A percentile compares a stretch with the other conserved stretches of the same genome.
Evolutionary conservation across 1,139 yeast species (phyloP).

Genomic region (Yamadazyma sp.): DNA sequence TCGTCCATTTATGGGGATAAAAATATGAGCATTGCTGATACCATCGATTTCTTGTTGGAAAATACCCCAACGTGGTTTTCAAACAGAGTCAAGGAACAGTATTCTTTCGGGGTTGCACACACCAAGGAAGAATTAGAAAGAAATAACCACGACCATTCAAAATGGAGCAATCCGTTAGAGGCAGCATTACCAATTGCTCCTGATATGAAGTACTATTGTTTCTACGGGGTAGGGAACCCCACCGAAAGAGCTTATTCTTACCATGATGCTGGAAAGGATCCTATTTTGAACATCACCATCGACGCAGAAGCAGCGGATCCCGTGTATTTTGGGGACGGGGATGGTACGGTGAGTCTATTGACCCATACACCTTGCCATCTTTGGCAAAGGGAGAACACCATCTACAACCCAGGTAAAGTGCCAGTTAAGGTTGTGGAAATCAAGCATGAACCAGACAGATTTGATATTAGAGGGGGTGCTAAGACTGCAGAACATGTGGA

Average conservation of each 20-base stretch:
- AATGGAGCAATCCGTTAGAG: slow-evolving; percentile 93
- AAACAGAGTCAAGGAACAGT: slow-evolving; percentile 62
- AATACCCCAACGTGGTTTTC: slow-evolving; percentile 77
- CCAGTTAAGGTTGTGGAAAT: slow-evolving; percentile 83
- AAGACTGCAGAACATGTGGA: slow-evolving; percentile 98
- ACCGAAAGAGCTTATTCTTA: slow-evolving; percentile 92
- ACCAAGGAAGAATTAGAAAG: slow-evolving; percentile 55
- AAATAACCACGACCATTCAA: slow-evolving; percentile 69
- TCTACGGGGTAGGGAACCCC: slow-evolving; percentile 94
- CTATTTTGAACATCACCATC: slow-evolving; percentile 66
- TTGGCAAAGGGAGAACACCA: slow-evolving; percentile 72
- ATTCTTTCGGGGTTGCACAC: slow-evolving; percentile 75
- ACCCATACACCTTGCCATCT: slow-evolving; percentile 80
- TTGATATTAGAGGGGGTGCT: slow-evolving; percentile 96
- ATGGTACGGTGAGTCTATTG: slow-evolving; percentile 87
- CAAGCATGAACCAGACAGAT: slow-evolving; percentile 88
- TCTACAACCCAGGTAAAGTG: slow-evolving; percentile 79
- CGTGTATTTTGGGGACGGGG: slow-evolving; percentile 87
- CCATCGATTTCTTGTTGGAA: slow-evolving; percentile 64
- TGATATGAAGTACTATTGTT: slow-evolving; percentile 81
- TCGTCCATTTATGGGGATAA: slow-evolving; percentile 22
- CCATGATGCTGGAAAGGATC: slow-evolving; percentile 44
- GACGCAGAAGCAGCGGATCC: slow-evolving; percentile 57
- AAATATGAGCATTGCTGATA: slow-evolving; percentile 63
- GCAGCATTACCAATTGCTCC: slow-evolving; percentile 93